These are phyloP conservation scores for Plasmodium reichenowi DNA, from an alignment of 169 alveolate genomes.

Conservation along the genomic window DNA sequence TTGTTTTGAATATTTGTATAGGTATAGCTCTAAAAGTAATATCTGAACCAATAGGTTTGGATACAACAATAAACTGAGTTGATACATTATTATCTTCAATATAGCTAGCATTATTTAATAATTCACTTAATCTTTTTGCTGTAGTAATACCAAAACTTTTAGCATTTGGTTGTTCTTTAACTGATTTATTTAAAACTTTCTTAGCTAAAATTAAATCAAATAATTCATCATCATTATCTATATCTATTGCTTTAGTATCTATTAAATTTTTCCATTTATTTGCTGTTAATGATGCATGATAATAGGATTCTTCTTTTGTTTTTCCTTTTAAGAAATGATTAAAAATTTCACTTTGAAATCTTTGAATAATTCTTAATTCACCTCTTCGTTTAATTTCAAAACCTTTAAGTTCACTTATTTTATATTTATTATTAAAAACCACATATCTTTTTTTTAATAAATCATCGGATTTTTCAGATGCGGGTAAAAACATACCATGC, in stretches of 20 bases:
- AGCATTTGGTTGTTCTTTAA: constrained; percentile 93
- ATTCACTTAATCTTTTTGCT: constrained; percentile 95
- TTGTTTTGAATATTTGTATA: constrained; percentile 91
- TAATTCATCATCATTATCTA: constrained; percentile 92
- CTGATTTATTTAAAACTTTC: constrained; percentile 92
- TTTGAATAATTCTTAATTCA: constrained; percentile 97
- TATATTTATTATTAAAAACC: constrained; percentile 93
- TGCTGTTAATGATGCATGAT: constrained; percentile 95
- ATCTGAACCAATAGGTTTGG: constrained; percentile 94
- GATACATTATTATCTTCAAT: constrained; percentile 87
- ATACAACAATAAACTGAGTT: constrained; percentile 93
- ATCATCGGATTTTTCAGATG: constrained; percentile 97
- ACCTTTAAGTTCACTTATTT: constrained; percentile 96
- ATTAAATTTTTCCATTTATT: constrained; percentile 93
- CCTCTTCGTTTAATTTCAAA: constrained; percentile 99
- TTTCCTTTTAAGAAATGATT: constrained; percentile 94
- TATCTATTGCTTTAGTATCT: constrained; percentile 92
- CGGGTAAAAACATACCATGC: constrained; percentile 97
- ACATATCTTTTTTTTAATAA: constrained; percentile 97
- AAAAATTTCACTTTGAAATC: constrained; percentile 97
- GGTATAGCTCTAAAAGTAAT: constrained; percentile 98
- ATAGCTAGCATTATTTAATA: constrained; percentile 90
- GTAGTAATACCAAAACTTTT: constrained; percentile 96
- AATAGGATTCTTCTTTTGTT: constrained; percentile 94
- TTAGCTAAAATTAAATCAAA: constrained; percentile 94